Conservation (phyloP, 805 yeast genomes). For the Teunomyces gatunensis region DNA sequence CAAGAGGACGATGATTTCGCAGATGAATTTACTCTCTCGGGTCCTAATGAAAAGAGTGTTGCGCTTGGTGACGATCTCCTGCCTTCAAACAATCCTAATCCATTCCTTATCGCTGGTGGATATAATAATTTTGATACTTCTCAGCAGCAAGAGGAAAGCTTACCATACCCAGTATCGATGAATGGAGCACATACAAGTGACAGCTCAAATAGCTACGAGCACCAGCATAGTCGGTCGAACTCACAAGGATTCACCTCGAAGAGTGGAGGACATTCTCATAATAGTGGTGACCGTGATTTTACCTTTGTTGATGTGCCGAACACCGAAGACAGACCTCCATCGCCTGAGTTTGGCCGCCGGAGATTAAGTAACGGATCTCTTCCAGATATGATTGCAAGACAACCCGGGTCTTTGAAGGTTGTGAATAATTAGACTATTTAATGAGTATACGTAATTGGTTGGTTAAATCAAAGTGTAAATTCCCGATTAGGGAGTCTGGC, state of each 20-base stretch:
- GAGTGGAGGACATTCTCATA: conserved; percentile 6
- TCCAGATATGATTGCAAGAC: conserved; percentile 48
- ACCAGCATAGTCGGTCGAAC: conserved; percentile 12
- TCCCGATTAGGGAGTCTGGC: background rate
- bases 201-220: conserved; percentile 2
- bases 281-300: conserved; percentile 10
- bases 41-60: conserved; percentile 21
- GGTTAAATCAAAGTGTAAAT: background rate
- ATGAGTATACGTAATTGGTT: background rate
- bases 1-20: conserved; percentile 22
- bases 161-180: conserved; percentile 1
- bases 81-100: conserved; percentile 18
- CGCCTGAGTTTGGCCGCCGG: conserved; percentile 42
- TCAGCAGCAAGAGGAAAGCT: conserved; percentile 3
- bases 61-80: conserved; percentile 6
- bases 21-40: conserved; percentile 32
- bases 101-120: conserved; percentile 20
- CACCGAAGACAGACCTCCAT: conserved; percentile 5
- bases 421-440: conserved; percentile 33
- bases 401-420: conserved; percentile 49
- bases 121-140: conserved; percentile 14
- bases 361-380: conserved; percentile 54
- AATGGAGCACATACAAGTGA: background rate
- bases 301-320: conserved; percentile 3
- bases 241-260: conserved; percentile 6